Evolutionary conservation across 192 early-diverging fungal species (phyloP), one percentile per base, ranked within the genome.

Genomic region (Chytriomyces hyalinus): DNA sequence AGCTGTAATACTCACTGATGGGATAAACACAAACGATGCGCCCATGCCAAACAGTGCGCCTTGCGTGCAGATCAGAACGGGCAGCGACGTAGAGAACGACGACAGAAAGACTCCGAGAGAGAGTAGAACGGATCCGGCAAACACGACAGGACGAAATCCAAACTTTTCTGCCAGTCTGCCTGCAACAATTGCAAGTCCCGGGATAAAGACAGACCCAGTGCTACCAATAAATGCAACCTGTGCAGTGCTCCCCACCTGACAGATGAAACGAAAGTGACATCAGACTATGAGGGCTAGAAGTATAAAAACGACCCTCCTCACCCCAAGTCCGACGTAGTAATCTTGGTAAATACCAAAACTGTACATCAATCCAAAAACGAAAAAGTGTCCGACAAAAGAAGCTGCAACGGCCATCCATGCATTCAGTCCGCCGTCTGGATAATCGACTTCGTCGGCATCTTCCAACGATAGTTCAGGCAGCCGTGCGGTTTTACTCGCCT

Each of bases 1-100:
- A 2, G 88, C 73, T 5, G 90, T 84, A 6, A 92, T 85, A 17
- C 86, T 84, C 49, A 93, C 86, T 28, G 84, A 86, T 0, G 92
- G 92, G 8, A 92, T 86, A 53, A 88, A 90, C 15, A 91, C 66
- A 49, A 96, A 80, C 6, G 87, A 87, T 11, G 85, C 80, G 7
- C 92, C 93, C 24, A 93, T 74, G 6, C 94, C 94, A 80, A 92
- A 90, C 70, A 96, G 60, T 4, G 93, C 73, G 8, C 92, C 92
- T 78, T 94, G 93, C 0, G 93, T 88, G 48, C 92, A 73, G 50
- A 92, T 87, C 11, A 94, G 44, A 53, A 20, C 49, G 22, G 49
- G 49, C 22, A 70, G 51, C 2, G 47, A 49, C 7, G 59, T 71
- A 4, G 87, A 78, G 26, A 72, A 72, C 6, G 57, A 62, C n/a